Evolutionary conservation across 495 filamentous ascomycete species (phyloP).

Genomic region (Tirmania nivea): DNA sequence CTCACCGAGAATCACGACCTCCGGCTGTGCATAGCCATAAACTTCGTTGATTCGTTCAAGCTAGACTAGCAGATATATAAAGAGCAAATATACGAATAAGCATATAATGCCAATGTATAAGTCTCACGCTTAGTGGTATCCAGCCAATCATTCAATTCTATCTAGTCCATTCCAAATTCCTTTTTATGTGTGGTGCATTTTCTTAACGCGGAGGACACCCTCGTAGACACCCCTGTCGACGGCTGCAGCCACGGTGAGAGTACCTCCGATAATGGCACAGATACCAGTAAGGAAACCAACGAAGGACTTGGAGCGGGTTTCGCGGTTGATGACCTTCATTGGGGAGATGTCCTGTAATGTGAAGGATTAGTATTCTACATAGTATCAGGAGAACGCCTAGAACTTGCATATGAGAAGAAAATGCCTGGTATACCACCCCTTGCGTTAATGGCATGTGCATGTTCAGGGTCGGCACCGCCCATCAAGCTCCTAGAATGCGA

Average conservation of each 20-base stretch:
- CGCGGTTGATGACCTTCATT: conserved; percentile 98
- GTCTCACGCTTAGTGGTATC: too few relatives aligned
- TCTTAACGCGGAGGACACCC: conserved; percentile 23
- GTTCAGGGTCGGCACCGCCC: conserved; percentile 61
- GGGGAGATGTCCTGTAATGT: conserved; percentile 68
- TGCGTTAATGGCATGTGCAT: conserved; percentile 75
- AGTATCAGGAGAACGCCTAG: not conserved
- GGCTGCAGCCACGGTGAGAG: conserved; percentile 83
- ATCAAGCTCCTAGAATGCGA: conserved; percentile 70
- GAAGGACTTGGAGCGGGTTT: conserved; percentile 70
- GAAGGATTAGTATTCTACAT: not conserved
- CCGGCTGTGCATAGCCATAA: too few relatives aligned
- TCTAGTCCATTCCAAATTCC: not conserved
- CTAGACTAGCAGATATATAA: too few relatives aligned
- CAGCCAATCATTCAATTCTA: too few relatives aligned
- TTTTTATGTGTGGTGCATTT: not conserved
- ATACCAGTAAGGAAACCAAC: conserved; percentile 78
- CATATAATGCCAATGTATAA: too few relatives aligned
- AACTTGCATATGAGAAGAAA: conserved; percentile 83
- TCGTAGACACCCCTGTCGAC: conserved; percentile 84
- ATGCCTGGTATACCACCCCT: conserved; percentile 85
- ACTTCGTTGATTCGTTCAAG: too few relatives aligned
- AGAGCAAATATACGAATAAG: too few relatives aligned
- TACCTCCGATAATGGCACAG: conserved; percentile 86
- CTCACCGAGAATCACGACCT: too few relatives aligned